Evolutionary conservation across 257 asterid species (phyloP).

Genomic region (Solanum sejunctum): DNA sequence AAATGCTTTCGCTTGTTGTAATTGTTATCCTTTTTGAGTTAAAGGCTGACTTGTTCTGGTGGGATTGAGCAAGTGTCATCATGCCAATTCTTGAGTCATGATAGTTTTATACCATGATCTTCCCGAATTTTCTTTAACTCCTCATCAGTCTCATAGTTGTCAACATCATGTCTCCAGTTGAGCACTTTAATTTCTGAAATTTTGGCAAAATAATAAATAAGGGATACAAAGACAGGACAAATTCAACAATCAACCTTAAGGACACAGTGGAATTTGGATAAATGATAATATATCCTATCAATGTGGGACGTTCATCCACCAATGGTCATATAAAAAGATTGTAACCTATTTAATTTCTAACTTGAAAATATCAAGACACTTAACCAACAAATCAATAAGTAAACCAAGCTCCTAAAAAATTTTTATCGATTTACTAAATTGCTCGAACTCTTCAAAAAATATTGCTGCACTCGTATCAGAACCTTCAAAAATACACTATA

Average conservation of each 20-base stretch:
- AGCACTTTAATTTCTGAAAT: constrained; percentile 74
- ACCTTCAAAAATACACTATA: too few relatives aligned
- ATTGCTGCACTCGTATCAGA: too few relatives aligned
- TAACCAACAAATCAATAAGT: background rate
- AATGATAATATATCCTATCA: background rate
- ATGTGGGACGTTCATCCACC: background rate
- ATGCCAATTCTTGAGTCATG: too few relatives aligned
- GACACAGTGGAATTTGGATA: background rate
- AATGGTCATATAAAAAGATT: background rate
- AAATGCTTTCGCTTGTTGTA: too few relatives aligned
- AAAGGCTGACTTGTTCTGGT: too few relatives aligned
- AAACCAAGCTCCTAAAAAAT: too few relatives aligned
- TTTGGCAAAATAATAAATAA: background rate
- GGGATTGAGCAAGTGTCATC: too few relatives aligned
- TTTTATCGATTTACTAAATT: too few relatives aligned
- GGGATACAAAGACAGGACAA: background rate
- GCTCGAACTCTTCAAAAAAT: too few relatives aligned
- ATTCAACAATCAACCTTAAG: background rate
- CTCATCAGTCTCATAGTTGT: constrained; percentile 78
- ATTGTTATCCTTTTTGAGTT: too few relatives aligned
- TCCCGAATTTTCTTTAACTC: constrained; percentile 76
- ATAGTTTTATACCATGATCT: constrained; percentile 34
- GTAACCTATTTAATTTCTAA: background rate
- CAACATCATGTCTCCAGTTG: constrained; percentile 87
- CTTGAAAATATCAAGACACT: background rate